Conservation (phyloP, 805 yeast species). For the Candida berthetii region DNA sequence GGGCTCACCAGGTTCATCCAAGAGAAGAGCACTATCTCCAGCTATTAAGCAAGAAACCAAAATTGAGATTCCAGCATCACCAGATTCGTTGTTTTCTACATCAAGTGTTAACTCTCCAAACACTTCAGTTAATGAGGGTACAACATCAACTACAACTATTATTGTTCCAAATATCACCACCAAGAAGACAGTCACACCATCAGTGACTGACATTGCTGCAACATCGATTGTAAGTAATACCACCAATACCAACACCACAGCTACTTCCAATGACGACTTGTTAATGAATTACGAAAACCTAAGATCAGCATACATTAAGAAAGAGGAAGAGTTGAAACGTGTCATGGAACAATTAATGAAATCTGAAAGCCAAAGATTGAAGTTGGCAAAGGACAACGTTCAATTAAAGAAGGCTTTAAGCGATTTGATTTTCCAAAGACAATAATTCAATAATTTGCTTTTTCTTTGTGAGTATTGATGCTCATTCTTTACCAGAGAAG, state of each 20-base stretch:
- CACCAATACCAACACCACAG: slow-evolving; percentile 19
- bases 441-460: slow-evolving; percentile 4
- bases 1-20: background rate
- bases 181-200: background rate
- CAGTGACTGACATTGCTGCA: background rate
- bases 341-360: slow-evolving; percentile 25
- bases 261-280: slow-evolving; percentile 16
- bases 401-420: slow-evolving; percentile 22
- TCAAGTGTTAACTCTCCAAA: slow-evolving; percentile 14
- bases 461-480: too few species aligned
- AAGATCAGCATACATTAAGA: slow-evolving; percentile 25
- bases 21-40: too few species aligned
- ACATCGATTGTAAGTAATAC: slow-evolving; percentile 20
- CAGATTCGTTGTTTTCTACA: slow-evolving; percentile 28
- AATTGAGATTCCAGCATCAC: slow-evolving; percentile 20
- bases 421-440: slow-evolving; percentile 1
- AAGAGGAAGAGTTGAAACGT: slow-evolving; percentile 25
- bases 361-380: slow-evolving; percentile 30
- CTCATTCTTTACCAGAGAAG: too few species aligned
- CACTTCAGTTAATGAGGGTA: background rate
- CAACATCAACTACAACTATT: slow-evolving; percentile 4
- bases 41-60: background rate
- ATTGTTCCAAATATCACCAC: background rate
- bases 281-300: slow-evolving; percentile 23
- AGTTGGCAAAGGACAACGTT: slow-evolving; percentile 29